Base-by-base conservation (phyloP, 495 filamentous ascomycete species). In the Penicillium argentinense region DNA sequence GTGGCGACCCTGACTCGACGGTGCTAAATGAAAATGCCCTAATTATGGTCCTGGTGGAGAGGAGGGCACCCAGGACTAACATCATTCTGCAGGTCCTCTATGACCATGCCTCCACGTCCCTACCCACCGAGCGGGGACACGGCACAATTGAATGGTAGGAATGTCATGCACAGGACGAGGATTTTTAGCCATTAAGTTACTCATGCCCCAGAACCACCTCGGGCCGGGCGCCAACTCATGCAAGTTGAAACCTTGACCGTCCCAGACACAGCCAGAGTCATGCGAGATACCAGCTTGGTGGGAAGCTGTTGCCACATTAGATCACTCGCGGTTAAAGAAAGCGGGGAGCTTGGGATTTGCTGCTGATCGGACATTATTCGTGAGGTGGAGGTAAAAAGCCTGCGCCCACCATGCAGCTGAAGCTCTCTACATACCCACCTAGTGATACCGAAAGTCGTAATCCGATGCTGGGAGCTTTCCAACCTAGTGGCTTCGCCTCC, bases 81-180 rank as follows among this genome's bases (percentile, higher is more conserved):
- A 48, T 47, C 17, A 17, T 30, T 24, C 19, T 56, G 53, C 53
- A 53, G 33, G n/a, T 50, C 26, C 24, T 3, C 14, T 47, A 21
- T n/a, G n/a, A n/a, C n/a, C n/a, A n/a, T n/a, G n/a, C n/a, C 42
- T 60, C 53, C 53, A 53, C 57, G 45, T 36, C 42, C 17, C 25
- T 27, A 17, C 14, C 33, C 38, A 44, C 19, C 18, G 14, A 25
- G 26, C 34, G 47, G 46, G 49, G 25, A 56, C 28, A 38, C 47
- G 24, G 42, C 23, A 49, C 41, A 28, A 28, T 33, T 33, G 16
- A 7, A 17, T 13, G 2, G 17, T 27, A 22, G 18, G 21, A 45
- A 18, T 26, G 26, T 11, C 40, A 21, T 16, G 14, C 32, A 43
- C 25, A 9, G 6, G 47, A 26, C 14, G 22, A 3, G 11, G 4